Base-by-base conservation (phyloP, 2,329 filamentous ascomycete genomes). In the Talaromyces sp. region DNA sequence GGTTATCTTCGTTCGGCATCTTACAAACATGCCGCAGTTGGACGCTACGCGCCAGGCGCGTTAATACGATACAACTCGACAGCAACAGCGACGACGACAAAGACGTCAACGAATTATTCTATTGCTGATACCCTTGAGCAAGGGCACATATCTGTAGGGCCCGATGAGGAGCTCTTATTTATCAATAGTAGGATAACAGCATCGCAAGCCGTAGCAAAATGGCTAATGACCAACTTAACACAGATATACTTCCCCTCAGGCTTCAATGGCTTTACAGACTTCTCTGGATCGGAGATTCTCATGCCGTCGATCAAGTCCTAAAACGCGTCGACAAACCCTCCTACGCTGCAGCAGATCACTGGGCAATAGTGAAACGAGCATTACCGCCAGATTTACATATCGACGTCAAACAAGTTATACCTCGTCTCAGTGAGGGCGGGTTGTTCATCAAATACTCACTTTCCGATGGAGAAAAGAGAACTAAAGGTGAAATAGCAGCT, bases 371-470 rank as follows among this genome's bases (percentile, higher is more conserved):
- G 13, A 73, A 81, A 46, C 81, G 81, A 56, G 87, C 86, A 0
- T 83, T 90, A 22, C 88, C 88, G 1, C 71, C 78, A 4, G 80
- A 80, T 9, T 66, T 87, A 1, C 78, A 83, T 1, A 77, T 96
- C 50, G 85, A 87, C 59, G 84, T 96, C 48, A 89, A 86, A 2
- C 88, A 96, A 67, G 87, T 97, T 15, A 73, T 97, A 17, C 91
- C 92, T 0, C 83, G 91, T 2, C 79, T 95, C 28, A 92, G 95
- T 66, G 94, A 99, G 69, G 94, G 94, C 15, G 94, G 94, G 11
- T 91, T 90, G 0, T 97, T 95, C 70, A 86, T 97, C 71, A 97
- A 95, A 71, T 91, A 95, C 69, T 81, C 81, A 15, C 83, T 83
- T 63, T 77, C 79, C 64, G 65, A 75, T 17, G 70, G 72, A 9